phyloP scores from a whole-genome alignment of 108 stramenopile genomes.

The Fistulifera pelliculosa region DNA sequence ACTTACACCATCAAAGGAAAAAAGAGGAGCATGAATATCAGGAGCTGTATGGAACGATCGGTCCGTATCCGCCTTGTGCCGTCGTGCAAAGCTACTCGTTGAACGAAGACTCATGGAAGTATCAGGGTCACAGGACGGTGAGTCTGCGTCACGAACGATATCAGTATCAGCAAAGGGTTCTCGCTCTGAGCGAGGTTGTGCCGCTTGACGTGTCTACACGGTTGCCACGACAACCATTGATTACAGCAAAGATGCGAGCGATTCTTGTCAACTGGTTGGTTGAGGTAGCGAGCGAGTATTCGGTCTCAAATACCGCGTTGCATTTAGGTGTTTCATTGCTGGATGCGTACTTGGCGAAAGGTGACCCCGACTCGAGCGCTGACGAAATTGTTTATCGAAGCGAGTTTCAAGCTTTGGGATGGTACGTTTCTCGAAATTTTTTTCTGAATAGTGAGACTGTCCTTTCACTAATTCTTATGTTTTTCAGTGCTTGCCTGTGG shows the following conservation, averaged over 20 bases:
- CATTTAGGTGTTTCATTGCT: conserved; percentile 62
- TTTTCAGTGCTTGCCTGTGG: conserved; percentile 56
- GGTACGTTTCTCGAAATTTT: conserved; percentile 26
- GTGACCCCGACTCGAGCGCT: conserved; percentile 1
- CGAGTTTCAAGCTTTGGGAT: conserved; percentile 52
- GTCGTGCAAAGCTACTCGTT: too few relatives aligned
- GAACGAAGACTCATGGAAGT: too few relatives aligned
- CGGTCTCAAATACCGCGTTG: conserved; percentile 43
- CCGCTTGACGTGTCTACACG: not conserved
- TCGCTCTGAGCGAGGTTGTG: too few relatives aligned
- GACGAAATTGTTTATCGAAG: conserved; percentile 18
- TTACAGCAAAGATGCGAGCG: conserved; percentile 69
- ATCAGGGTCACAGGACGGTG: too few relatives aligned
- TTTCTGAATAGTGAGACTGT: not conserved
- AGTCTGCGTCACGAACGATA: too few relatives aligned
- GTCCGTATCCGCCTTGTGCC: too few relatives aligned
- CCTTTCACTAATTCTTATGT: not conserved
- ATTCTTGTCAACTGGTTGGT: conserved; percentile 87
- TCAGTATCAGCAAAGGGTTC: too few relatives aligned
- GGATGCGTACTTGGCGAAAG: conserved; percentile 45
- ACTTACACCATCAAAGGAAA: too few relatives aligned
- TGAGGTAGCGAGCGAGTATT: conserved; percentile 75
- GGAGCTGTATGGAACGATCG: too few relatives aligned
- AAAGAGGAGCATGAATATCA: too few relatives aligned
- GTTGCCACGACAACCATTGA: conserved; percentile 25